Evolutionary conservation across 148 eudicot genomes (phyloP).

Genomic region (Polygonum maritimum): DNA sequence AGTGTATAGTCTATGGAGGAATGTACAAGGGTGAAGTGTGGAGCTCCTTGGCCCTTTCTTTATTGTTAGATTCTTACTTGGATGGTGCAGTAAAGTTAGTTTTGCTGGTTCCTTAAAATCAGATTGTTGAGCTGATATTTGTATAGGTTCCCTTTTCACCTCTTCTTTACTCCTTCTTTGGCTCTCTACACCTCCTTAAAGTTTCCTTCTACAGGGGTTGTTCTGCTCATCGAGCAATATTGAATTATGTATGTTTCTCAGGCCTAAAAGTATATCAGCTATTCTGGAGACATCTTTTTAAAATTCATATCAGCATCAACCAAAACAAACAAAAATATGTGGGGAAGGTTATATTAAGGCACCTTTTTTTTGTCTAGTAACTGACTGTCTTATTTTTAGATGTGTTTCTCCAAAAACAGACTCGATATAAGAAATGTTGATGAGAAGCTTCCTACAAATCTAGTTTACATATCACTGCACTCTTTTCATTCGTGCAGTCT

Average conservation of each 20-base stretch:
- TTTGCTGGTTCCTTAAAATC: background rate
- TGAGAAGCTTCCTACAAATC: background rate
- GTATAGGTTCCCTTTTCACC: background rate
- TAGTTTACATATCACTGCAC: too few species aligned
- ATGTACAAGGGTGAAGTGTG: background rate
- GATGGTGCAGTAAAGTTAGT: background rate
- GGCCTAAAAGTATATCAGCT: background rate
- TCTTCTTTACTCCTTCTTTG: too few species aligned
- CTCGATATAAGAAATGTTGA: background rate
- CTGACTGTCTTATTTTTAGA: background rate
- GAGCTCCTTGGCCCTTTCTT: background rate
- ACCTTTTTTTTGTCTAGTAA: background rate
- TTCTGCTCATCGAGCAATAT: background rate
- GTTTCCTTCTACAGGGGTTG: background rate
- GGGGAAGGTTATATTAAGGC: background rate
- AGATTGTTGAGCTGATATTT: background rate
- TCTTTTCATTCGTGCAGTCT: background rate
- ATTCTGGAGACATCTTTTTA: background rate
- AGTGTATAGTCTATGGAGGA: background rate
- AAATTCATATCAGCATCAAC: background rate
- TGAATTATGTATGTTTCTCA: background rate
- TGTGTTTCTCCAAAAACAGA: background rate
- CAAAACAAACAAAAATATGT: background rate
- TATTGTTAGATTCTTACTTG: background rate
- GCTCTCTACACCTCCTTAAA: too few species aligned